phyloP scores from a whole-genome alignment of 768 basidiomycete species.

The Lactarius trivialis region DNA sequence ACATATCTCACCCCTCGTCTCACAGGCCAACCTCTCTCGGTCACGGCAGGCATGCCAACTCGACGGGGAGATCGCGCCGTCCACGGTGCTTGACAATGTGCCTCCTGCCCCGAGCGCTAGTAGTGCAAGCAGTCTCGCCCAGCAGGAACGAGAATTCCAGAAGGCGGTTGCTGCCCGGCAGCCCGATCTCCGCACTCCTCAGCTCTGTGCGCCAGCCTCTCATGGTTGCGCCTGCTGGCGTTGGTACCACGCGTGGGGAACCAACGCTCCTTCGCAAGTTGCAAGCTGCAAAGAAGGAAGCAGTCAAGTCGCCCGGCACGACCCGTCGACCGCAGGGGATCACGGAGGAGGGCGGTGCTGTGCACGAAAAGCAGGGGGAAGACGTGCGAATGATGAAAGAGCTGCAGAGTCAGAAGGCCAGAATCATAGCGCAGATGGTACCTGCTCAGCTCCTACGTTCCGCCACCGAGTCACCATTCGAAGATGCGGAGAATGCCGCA shows the following conservation, averaged over 20 bases:
- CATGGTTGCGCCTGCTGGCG: no score
- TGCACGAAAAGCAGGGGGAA: no score
- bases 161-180: slow-evolving; percentile 91
- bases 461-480: no score
- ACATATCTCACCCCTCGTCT: slow-evolving; percentile 53
- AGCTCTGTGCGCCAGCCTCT: no score
- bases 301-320: slow-evolving; percentile 42
- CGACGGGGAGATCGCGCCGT: slow-evolving; percentile 51
- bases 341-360: slow-evolving; percentile 35
- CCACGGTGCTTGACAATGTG: slow-evolving; percentile 22
- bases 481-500: no score
- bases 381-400: no score
- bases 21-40: slow-evolving; percentile 64
- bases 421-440: no score
- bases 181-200: no score
- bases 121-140: slow-evolving; percentile 54
- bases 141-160: slow-evolving; percentile 96
- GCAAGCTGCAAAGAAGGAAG: slow-evolving; percentile 45
- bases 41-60: slow-evolving; percentile 58
- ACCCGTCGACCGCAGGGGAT: slow-evolving; percentile 43
- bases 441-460: no score
- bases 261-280: slow-evolving; percentile 46
- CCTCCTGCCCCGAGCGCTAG: slow-evolving; percentile 26
- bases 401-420: no score
- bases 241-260: no score